Evolutionary conservation across 2,329 filamentous ascomycete species (phyloP).

Genomic region (Aspergillus viridinutans): DNA sequence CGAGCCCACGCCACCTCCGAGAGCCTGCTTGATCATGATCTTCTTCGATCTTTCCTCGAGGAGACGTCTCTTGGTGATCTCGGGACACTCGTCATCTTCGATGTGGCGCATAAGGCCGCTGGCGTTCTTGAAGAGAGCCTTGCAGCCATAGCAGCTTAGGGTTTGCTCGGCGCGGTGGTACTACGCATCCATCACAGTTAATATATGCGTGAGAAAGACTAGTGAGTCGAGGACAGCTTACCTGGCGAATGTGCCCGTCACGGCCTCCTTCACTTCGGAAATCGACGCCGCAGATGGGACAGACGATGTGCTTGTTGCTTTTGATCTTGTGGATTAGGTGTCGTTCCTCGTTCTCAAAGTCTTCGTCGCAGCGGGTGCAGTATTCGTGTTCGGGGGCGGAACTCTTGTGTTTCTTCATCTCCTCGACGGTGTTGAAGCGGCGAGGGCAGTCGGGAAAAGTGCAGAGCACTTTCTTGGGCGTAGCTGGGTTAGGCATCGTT

Average conservation of each 20-base stretch:
- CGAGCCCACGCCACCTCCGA: slow-evolving; percentile 9
- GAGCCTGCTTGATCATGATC: slow-evolving; percentile 39
- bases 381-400: slow-evolving; percentile 37
- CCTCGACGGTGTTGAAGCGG: slow-evolving; percentile 42
- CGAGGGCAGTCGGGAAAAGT: slow-evolving; percentile 44
- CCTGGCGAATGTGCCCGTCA: slow-evolving; percentile 49
- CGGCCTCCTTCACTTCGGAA: slow-evolving; percentile 52
- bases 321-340: slow-evolving; percentile 48
- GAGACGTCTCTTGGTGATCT: slow-evolving; percentile 43
- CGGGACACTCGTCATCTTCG: slow-evolving; percentile 48
- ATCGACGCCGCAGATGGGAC: slow-evolving; percentile 54
- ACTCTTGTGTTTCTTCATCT: slow-evolving; percentile 52
- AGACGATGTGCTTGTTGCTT: slow-evolving; percentile 48
- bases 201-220: neutral
- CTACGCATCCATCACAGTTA: slow-evolving; percentile 26
- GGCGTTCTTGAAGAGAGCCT: slow-evolving; percentile 45
- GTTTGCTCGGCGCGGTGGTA: slow-evolving; percentile 48
- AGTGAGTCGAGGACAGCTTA: slow-evolving; percentile 25
- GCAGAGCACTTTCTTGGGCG: slow-evolving; percentile 36
- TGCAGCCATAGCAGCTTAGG: slow-evolving; percentile 49
- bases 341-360: slow-evolving; percentile 44
- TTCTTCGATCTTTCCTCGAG: slow-evolving; percentile 49
- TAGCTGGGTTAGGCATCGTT: slow-evolving; percentile 7
- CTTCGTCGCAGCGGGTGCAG: slow-evolving; percentile 40
- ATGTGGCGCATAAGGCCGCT: slow-evolving; percentile 51